Evolutionary conservation across 2,329 filamentous ascomycete species (phyloP).

Genomic region (Fonsecaea pedrosoi): DNA sequence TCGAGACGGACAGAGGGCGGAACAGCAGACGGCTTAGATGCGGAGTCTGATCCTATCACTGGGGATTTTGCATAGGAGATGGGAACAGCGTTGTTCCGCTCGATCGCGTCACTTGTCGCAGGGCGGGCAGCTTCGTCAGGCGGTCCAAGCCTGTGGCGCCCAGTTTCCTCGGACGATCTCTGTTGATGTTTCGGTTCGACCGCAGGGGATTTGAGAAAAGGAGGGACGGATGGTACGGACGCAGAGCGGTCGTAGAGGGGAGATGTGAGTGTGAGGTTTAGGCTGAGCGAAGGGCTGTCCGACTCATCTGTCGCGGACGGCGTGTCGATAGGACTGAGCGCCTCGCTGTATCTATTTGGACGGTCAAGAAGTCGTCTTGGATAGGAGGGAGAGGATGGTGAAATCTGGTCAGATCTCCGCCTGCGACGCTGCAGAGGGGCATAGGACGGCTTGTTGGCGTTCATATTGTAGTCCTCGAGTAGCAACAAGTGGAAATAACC

Average conservation of each 20-base stretch:
- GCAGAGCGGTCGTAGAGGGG: conserved; percentile 24
- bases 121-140: conserved; percentile 34
- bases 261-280: conserved; percentile 29
- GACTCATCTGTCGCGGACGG: conserved; percentile 32
- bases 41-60: conserved; percentile 2
- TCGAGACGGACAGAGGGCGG: conserved; percentile 14
- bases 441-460: conserved; percentile 27
- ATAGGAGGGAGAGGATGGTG: conserved; percentile 36
- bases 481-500: conserved; percentile 19
- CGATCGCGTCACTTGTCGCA: conserved; percentile 33
- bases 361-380: conserved; percentile 34
- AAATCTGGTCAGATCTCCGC: conserved; percentile 37
- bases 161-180: conserved; percentile 34
- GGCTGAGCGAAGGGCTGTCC: conserved; percentile 35
- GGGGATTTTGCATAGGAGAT: conserved; percentile 5
- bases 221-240: conserved; percentile 19
- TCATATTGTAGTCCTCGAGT: conserved; percentile 23
- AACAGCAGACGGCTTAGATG: conserved; percentile 18
- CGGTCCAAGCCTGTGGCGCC: conserved; percentile 25
- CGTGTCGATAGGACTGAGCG: conserved; percentile 30
- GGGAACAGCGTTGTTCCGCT: conserved; percentile 16
- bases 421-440: conserved; percentile 36
- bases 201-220: not conserved
- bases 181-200: conserved; percentile 21
- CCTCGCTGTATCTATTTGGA: conserved; percentile 31